Base-by-base conservation (phyloP, 1,284 basidiomycete species). In the Ustilago hordei region DNA sequence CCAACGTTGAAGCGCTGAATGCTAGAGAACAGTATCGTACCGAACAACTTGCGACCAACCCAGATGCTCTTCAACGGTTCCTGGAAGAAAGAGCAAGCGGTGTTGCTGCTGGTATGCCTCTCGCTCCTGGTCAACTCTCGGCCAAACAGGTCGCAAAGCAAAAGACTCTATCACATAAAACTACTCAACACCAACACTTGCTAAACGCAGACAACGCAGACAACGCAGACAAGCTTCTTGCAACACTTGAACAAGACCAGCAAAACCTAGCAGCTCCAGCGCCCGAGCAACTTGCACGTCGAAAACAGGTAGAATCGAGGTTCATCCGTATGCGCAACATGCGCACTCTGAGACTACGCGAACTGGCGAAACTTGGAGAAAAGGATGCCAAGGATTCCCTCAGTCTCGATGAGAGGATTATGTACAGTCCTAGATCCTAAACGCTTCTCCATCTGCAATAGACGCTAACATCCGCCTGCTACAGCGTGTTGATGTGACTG, bases 1-100 rank as follows among this genome's bases (percentile, higher is more conserved):
- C 84, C n/a, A 85, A 85, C 53, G 72, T 85, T 5, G 80, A 82
- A 8, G 75, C 81, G 57, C 64, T 85, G 31, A 84, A 84, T 64
- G 69, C 67, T 54, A 66, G 83, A 6, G 84, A 85, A 38, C 53
- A 62, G 41, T 66, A 74, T 28, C 68, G 81, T 0, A 75, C 80
- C 28, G 48, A 67, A 5, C 50, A 74, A 35, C 62, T 85, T 0
- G 34, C 61, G 3, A 45, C 65, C n/a, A 79, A 82, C 36, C 78
- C 81, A 3, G 67, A 70, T 3, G 83, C 84, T 11, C 65, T 85
- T 8, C 8, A 61, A 43, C 50, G 80, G 11, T 85, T 84, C 53
- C 31, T 81, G n/a, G 64, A 77, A 19, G 84, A 85, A 35, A 55
- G 82, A 13, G 60, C 58, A 19, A 63, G 54, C 12, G 84, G 84